phyloP scores from a whole-genome alignment of 495 filamentous ascomycete species.

The Mytilinidion resinicola region DNA sequence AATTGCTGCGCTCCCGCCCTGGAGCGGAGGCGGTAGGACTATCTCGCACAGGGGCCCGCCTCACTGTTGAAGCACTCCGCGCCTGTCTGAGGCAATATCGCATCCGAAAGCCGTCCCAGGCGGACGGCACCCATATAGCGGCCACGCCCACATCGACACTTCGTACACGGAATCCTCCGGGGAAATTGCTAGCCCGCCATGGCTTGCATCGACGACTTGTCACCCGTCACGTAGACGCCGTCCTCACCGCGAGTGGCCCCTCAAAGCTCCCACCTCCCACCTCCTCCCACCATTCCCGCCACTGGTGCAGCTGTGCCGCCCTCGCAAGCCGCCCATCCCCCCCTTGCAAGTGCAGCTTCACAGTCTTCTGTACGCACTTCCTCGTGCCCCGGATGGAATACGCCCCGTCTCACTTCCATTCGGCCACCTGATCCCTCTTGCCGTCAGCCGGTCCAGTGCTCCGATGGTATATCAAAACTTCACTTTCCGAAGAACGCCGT shows the following conservation, averaged over 20 bases:
- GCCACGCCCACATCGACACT: neutral
- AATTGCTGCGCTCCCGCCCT: neutral
- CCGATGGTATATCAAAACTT: slow-evolving; percentile 16
- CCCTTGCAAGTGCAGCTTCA: slow-evolving; percentile 8
- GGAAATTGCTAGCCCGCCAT: slow-evolving; percentile 15
- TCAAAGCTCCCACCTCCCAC: neutral
- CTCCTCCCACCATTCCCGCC: neutral
- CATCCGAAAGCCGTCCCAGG: slow-evolving; percentile 2
- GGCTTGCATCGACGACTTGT: slow-evolving; percentile 22
- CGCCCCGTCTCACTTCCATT: neutral
- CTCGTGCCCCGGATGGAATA: neutral
- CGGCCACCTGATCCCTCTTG: slow-evolving; percentile 13
- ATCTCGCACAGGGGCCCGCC: too few relatives aligned
- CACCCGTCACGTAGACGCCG: slow-evolving; percentile 17
- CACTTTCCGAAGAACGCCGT: slow-evolving; percentile 76
- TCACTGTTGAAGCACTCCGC: neutral
- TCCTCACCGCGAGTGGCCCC: slow-evolving; percentile 16
- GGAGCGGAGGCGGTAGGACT: too few relatives aligned
- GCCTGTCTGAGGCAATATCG: slow-evolving; percentile 13
- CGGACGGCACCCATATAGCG: neutral
- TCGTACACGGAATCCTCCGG: slow-evolving; percentile 3
- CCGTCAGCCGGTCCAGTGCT: slow-evolving; percentile 6
- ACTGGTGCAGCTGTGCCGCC: slow-evolving; percentile 17
- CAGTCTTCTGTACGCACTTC: slow-evolving; percentile 4
- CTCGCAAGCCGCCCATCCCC: slow-evolving; percentile 4